phyloP scores from a whole-genome alignment of 805 yeast species.

The Yarrowia phangngaensis region DNA sequence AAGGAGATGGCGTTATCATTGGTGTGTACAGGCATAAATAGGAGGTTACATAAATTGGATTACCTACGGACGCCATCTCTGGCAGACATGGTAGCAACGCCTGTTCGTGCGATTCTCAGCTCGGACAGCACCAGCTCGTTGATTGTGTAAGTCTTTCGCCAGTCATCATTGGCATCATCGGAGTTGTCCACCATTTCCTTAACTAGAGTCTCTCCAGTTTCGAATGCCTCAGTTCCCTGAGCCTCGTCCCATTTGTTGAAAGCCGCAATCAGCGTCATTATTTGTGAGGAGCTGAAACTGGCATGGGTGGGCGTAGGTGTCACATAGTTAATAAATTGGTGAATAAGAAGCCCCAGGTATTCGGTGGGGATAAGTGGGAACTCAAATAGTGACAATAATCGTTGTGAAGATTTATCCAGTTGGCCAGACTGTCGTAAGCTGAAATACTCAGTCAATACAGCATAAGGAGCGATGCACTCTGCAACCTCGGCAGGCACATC shows the following conservation, averaged over 20 bases:
- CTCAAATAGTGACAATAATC: constrained; percentile 33
- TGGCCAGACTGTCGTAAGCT: constrained; percentile 20
- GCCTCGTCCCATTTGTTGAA: constrained; percentile 18
- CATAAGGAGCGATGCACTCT: constrained; percentile 38
- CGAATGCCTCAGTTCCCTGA: constrained; percentile 8
- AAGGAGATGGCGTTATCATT: constrained; percentile 14
- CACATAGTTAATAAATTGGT: constrained; percentile 16
- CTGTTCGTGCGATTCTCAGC: constrained; percentile 3
- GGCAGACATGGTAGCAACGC: constrained; percentile 13
- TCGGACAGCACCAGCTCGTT: constrained; percentile 10
- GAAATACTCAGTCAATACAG: constrained; percentile 33
- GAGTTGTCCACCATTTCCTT: constrained; percentile 3
- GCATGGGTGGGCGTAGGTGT: neutral
- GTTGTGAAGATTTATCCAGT: constrained; percentile 30
- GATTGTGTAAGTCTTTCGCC: constrained; percentile 9
- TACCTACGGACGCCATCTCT: neutral
- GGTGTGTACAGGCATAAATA: constrained; percentile 20
- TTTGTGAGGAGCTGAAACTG: constrained; percentile 6
- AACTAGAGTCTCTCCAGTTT: constrained; percentile 1
- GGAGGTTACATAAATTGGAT: constrained; percentile 4
- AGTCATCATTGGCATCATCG: constrained; percentile 3
- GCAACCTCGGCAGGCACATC: constrained; percentile 31
- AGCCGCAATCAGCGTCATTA: constrained; percentile 13
- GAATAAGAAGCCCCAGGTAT: constrained; percentile 30
- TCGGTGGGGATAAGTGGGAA: constrained; percentile 36